Evolutionary conservation across 1,139 yeast species (phyloP).

Genomic region (Lodderomyces margitis): DNA sequence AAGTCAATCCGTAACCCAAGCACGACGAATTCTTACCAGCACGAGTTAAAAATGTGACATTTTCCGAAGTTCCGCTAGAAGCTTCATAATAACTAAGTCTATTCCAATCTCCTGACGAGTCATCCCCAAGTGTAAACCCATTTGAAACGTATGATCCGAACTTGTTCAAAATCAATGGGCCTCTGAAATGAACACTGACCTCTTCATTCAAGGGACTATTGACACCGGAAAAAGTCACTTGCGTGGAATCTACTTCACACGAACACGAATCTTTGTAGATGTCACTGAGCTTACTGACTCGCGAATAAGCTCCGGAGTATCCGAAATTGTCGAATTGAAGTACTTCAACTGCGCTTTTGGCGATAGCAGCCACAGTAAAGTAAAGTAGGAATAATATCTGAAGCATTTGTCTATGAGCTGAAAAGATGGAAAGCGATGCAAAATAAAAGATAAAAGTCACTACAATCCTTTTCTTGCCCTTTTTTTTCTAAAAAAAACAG

Average conservation of each 20-base stretch:
- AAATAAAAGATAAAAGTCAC: background rate
- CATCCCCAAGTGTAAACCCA: slow-evolving; percentile 41
- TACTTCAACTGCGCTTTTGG: slow-evolving; percentile 20
- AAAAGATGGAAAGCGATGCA: background rate
- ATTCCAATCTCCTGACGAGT: slow-evolving; percentile 56
- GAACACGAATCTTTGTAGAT: slow-evolving; percentile 50
- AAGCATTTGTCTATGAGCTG: background rate
- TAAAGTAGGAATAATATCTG: slow-evolving; percentile 1
- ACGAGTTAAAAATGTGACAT: slow-evolving; percentile 79
- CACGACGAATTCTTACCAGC: slow-evolving; percentile 72
- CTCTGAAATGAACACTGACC: slow-evolving; percentile 89
- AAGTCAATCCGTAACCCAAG: slow-evolving; percentile 88
- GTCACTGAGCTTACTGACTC: slow-evolving; percentile 59
- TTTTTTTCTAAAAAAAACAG: background rate
- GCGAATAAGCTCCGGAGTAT: slow-evolving; percentile 71
- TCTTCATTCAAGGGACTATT: slow-evolving; percentile 87
- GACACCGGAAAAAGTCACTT: slow-evolving; percentile 63
- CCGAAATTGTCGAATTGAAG: slow-evolving; percentile 66
- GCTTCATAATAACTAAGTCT: slow-evolving; percentile 70
- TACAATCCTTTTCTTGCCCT: background rate
- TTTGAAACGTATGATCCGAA: slow-evolving; percentile 56
- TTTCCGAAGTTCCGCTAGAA: slow-evolving; percentile 41
- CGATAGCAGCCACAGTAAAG: background rate
- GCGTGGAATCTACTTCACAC: slow-evolving; percentile 56
- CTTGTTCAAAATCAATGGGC: slow-evolving; percentile 76